Conservation (phyloP, 805 yeast species). For the Ogataea ramenticola region DNA sequence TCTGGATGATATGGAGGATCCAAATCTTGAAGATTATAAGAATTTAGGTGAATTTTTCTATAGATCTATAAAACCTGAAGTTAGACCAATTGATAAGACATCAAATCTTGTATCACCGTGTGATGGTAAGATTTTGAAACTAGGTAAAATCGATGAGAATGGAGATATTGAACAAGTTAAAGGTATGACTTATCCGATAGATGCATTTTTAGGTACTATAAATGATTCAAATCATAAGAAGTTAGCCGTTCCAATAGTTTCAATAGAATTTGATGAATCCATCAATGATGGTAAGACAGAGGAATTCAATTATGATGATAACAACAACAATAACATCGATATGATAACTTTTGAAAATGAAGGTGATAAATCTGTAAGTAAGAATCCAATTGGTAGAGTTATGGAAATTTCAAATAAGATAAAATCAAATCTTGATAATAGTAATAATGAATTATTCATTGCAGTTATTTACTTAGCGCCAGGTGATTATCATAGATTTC, state of each 20-base stretch:
- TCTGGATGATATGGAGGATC: slow-evolving; percentile 81
- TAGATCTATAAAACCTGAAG: slow-evolving; percentile 69
- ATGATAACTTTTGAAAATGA: slow-evolving; percentile 46
- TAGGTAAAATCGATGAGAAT: slow-evolving; percentile 62
- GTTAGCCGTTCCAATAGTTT: slow-evolving; percentile 50
- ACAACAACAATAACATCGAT: slow-evolving; percentile 13
- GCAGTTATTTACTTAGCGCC: slow-evolving; percentile 95
- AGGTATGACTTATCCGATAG: slow-evolving; percentile 89
- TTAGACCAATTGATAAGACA: slow-evolving; percentile 64
- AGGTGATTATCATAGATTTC: slow-evolving; percentile 96
- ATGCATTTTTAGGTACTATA: slow-evolving; percentile 72
- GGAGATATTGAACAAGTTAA: slow-evolving; percentile 96
- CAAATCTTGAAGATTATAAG: slow-evolving; percentile 63
- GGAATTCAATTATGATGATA: background rate
- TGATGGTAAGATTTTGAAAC: slow-evolving; percentile 83
- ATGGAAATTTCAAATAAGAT: slow-evolving; percentile 20
- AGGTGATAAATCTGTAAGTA: slow-evolving; percentile 54
- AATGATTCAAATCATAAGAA: slow-evolving; percentile 23
- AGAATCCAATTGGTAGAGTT: slow-evolving; percentile 7
- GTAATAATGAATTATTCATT: slow-evolving; percentile 57
- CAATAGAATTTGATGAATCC: slow-evolving; percentile 35
- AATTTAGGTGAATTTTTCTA: slow-evolving; percentile 91
- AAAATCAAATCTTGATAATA: background rate
- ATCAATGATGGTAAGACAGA: background rate
- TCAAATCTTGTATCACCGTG: slow-evolving; percentile 79